phyloP scores from a whole-genome alignment of 1,284 basidiomycete genomes.

The Rhodofomes roseus region DNA sequence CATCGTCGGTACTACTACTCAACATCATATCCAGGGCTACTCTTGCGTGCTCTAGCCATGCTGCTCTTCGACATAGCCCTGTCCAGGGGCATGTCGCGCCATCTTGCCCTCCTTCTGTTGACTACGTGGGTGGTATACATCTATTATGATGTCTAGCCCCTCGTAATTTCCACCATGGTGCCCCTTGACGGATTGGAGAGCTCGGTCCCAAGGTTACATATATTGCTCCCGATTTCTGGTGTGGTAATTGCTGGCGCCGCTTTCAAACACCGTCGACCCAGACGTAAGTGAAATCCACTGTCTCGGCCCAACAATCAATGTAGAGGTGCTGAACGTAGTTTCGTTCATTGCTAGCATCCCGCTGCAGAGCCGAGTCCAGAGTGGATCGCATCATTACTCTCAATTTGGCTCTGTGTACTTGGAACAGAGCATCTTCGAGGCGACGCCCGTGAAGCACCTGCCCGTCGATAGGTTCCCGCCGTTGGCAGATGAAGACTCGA shows the following conservation, averaged over 20 bases:
- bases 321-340: background rate
- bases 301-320: background rate
- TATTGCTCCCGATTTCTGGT: conserved; percentile 33
- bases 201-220: background rate
- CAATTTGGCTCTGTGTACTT: conserved; percentile 54
- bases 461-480: conserved; percentile 33
- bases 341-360: conserved; percentile 31
- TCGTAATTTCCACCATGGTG: background rate
- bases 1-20: too few species aligned
- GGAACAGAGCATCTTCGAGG: conserved; percentile 28
- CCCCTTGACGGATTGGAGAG: conserved; percentile 5
- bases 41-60: background rate
- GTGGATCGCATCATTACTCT: conserved; percentile 47
- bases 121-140: background rate
- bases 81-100: too few species aligned
- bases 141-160: background rate
- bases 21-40: too few species aligned
- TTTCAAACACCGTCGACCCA: conserved; percentile 38
- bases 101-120: background rate
- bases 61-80: too few species aligned
- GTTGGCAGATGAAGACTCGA: conserved; percentile 58
- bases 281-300: conserved; percentile 29
- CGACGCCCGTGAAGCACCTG: conserved; percentile 23
- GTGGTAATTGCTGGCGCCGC: conserved; percentile 39
- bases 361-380: conserved; percentile 49